phyloP scores from a whole-genome alignment of 768 basidiomycete genomes.

The Hemileccinum rubropunctum region DNA sequence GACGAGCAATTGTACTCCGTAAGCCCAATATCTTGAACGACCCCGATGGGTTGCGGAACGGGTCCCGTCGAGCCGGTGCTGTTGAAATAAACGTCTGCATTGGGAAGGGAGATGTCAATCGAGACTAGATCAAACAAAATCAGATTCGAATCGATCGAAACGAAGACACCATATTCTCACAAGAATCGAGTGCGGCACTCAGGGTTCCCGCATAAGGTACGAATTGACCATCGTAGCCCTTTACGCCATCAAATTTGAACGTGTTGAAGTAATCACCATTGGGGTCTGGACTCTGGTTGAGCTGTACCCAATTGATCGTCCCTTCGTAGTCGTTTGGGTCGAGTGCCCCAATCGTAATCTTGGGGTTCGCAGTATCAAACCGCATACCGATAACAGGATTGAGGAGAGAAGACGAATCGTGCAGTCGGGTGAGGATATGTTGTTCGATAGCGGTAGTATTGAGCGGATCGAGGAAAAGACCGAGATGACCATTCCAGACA shows the following conservation, averaged over 20 bases:
- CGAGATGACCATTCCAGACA: slow-evolving; percentile 23
- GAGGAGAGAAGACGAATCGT: slow-evolving; percentile 24
- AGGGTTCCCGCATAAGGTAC: slow-evolving; percentile 16
- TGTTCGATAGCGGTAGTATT: slow-evolving; percentile 8
- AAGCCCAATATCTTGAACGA: not conserved
- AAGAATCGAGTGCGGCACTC: slow-evolving; percentile 23
- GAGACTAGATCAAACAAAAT: slow-evolving; percentile 10
- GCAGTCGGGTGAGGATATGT: slow-evolving; percentile 18
- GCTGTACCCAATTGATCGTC: slow-evolving; percentile 28
- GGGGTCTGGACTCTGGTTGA: slow-evolving; percentile 17
- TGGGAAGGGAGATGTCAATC: slow-evolving; percentile 17
- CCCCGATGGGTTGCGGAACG: slow-evolving; percentile 10
- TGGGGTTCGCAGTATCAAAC: slow-evolving; percentile 28
- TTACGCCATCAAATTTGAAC: slow-evolving; percentile 27
- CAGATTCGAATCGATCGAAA: not conserved
- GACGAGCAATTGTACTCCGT: slow-evolving; percentile 18
- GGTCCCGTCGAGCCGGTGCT: slow-evolving; percentile 21
- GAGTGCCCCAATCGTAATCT: slow-evolving; percentile 31
- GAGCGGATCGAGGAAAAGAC: slow-evolving; percentile 25
- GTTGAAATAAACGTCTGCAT: slow-evolving; percentile 16
- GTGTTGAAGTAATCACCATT: slow-evolving; percentile 16
- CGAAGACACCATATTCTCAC: slow-evolving; percentile 11
- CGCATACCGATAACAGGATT: slow-evolving; percentile 31
- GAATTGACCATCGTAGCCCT: slow-evolving; percentile 29
- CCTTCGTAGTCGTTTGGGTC: slow-evolving; percentile 32